A percentile compares a stretch with the other conserved stretches of the same genome.
phyloP scores from a whole-genome alignment of 2,329 filamentous ascomycete genomes.

The Fusarium buharicum region DNA sequence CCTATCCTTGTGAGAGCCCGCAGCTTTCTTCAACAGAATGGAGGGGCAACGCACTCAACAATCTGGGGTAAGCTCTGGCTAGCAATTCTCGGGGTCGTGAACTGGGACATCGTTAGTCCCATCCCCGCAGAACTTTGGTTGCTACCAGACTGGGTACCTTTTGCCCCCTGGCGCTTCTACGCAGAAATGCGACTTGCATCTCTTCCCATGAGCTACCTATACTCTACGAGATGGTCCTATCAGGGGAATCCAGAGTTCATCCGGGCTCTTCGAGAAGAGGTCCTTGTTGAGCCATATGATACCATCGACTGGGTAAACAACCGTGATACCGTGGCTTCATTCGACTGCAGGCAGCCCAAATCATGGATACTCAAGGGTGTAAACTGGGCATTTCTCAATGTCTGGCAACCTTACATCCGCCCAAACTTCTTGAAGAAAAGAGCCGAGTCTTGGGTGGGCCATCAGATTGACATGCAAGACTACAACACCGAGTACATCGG shows the following conservation, averaged over 20 bases:
- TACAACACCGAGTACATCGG: slow-evolving; percentile 87
- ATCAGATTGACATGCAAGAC: slow-evolving; percentile 88
- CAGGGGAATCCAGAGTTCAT: slow-evolving; percentile 71
- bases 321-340: slow-evolving; percentile 80
- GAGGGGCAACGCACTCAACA: slow-evolving; percentile 84
- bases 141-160: slow-evolving; percentile 86
- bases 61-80: slow-evolving; percentile 98
- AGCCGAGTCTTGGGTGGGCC: slow-evolving; percentile 82
- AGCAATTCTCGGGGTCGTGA: slow-evolving; percentile 79
- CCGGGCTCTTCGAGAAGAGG: slow-evolving; percentile 76
- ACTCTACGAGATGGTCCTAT: slow-evolving; percentile 81
- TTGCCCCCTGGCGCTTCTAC: slow-evolving; percentile 95
- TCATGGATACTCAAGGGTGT: slow-evolving; percentile 79
- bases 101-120: slow-evolving; percentile 94
- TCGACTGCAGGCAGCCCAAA: slow-evolving; percentile 93
- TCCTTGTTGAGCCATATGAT: slow-evolving; percentile 82
- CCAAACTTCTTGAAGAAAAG: slow-evolving; percentile 70
- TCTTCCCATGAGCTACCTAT: slow-evolving; percentile 69
- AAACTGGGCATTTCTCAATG: slow-evolving; percentile 79
- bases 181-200: slow-evolving; percentile 79
- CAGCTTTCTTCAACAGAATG: slow-evolving; percentile 80
- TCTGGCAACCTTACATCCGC: slow-evolving; percentile 83
- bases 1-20: slow-evolving; percentile 85
- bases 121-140: slow-evolving; percentile 93
- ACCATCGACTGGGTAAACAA: slow-evolving; percentile 79